A percentile compares a stretch with the other conserved stretches of the same genome.
Conservation (phyloP, 805 yeast genomes). For the Clavispora vitiphila region DNA sequence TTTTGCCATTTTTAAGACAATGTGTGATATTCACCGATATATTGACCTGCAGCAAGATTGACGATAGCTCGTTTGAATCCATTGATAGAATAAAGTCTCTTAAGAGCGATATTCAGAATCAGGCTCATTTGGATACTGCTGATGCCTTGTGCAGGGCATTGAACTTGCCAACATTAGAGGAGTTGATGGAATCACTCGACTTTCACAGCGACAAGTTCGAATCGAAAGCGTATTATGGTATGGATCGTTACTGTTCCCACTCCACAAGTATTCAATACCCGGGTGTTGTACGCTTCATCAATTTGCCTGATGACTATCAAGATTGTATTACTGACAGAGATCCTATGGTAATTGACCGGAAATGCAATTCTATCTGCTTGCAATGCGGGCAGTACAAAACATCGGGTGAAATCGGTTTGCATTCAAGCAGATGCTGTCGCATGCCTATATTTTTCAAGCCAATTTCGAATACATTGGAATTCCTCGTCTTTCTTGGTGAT, state of each 20-base stretch:
- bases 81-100: conserved; percentile 14
- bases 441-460: conserved; percentile 17
- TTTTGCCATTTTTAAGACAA: conserved; percentile 32
- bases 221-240: background rate
- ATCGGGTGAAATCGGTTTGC: background rate
- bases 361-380: conserved; percentile 28
- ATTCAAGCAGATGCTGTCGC: conserved; percentile 5
- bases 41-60: conserved; percentile 23
- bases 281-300: conserved; percentile 47
- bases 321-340: conserved; percentile 22
- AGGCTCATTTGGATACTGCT: conserved; percentile 15
- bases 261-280: conserved; percentile 42
- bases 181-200: conserved; percentile 8
- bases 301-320: conserved; percentile 43
- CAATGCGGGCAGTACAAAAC: conserved; percentile 24
- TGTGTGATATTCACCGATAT: conserved; percentile 28
- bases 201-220: background rate
- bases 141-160: conserved; percentile 22
- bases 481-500: conserved; percentile 21
- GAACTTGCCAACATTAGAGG: conserved; percentile 20
- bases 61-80: conserved; percentile 21
- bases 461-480: conserved; percentile 21
- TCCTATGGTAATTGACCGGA: conserved; percentile 9
- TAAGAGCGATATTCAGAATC: conserved; percentile 12
- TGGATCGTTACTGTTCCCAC: background rate